Base-by-base conservation (phyloP, 2,329 filamentous ascomycete species). In the Tolypocladium guangdongense region DNA sequence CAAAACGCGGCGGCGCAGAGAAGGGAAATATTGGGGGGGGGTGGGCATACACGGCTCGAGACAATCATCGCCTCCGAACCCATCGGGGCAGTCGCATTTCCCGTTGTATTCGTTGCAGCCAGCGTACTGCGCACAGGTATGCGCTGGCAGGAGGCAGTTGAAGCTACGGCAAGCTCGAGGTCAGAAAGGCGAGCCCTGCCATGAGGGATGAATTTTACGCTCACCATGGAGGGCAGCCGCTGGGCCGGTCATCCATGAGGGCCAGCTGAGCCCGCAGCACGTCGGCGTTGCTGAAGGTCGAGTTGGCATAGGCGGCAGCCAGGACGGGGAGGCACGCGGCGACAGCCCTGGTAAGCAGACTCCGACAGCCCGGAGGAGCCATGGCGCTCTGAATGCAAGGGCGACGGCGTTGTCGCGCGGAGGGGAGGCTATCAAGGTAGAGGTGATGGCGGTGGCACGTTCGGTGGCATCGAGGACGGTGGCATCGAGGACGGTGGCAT, bases 91-190 rank as follows among this genome's bases (percentile, higher is more conserved):
- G 55, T 86, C 81, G 72, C 93, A 99, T 76, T 95, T 91, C 50
- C 93, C 93, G 63, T 90, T 95, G 64, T 84, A 90, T 64, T 86
- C 83, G 69, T 93, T 95, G 70, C 93, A 99, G 36, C 83, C 78
- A 37, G 90, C 87, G 67, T 87, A 99, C 72, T 99, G 93, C 57
- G 88, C 84, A 70, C 93, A 99, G 57, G 83, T 84, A 69, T 96
- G 95, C 57, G 88, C 89, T 32, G 93, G 91, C 18, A 99, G 81
- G 55, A 96, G 87, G 74, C 93, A 99, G 80, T 99, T 97, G 79
- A 99, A 99, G 76, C 93, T 92, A 59, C 22, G 18, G n/a, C 12
- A 16, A 68, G 54, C 63, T 14, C 12, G 38, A 36, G n/a, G 46
- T 60, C 24, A 61, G 58, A 41, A 18, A 20, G 20, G 35, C 4